Base-by-base conservation (phyloP, 2,329 filamentous ascomycete genomes). In the Calonectria hawksworthii region DNA sequence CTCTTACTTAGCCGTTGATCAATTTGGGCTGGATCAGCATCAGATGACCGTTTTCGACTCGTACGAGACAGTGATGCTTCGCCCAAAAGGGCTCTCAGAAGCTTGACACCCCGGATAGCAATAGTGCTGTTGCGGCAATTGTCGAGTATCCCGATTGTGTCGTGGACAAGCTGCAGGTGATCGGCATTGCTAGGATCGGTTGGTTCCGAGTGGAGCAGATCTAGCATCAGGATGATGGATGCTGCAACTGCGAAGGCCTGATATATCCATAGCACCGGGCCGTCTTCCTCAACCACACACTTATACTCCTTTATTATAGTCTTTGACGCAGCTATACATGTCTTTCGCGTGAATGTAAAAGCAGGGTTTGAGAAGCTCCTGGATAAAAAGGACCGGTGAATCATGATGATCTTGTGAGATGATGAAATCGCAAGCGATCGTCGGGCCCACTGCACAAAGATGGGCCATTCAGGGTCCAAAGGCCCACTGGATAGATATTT, bases 331-430 rank as follows among this genome's bases (percentile, higher is more conserved):
- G 56, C 56, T n/a, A 61, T 4, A n/a, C 56, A 61, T 21, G 56
- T 61, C 34, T 41, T 61, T 41, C 56, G 18, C 1, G 56, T 61
- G n/a, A 61, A 61, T 28, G 56, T 32, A 41, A 61, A 61, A 4
- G 56, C 56, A 26, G 56, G 56, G 13, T 61, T 61, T 28, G 56
- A 61, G 13, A 61, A 61, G 34, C 56, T 61, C 14, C 56, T 61
- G 4, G 56, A 61, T n/a, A 61, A n/a, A 28, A 61, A 61, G 8
- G 56, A 61, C 7, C 56, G 34, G 16, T 61, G 56, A 1, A 61
- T 61, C 56, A 61, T 61, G 30, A 61, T 61, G n/a, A 61, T 61
- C 21, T 61, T 61, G 34, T 61, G 56, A 2, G 56, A 61, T 7
- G 56, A 61, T 23, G 56, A 61, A 23, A 61, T 61, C 23, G 56